phyloP scores from a whole-genome alignment of 495 filamentous ascomycete species.

The Talaromyces trachyspermus region DNA sequence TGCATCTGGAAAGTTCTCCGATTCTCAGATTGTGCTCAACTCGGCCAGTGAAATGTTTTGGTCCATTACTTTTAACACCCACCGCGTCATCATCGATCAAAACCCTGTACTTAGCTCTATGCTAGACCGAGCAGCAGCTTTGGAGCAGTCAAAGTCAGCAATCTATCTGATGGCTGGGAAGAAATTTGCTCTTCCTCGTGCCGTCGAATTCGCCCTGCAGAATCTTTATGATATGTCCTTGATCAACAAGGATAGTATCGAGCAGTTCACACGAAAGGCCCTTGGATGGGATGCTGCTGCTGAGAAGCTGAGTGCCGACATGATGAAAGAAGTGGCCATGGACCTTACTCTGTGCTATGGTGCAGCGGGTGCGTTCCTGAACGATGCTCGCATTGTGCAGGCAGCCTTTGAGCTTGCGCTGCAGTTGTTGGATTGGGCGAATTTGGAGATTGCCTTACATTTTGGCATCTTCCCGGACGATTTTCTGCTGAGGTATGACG shows the following conservation, averaged over 20 bases:
- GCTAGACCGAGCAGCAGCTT: background rate
- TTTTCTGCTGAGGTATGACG: slow-evolving; percentile 13
- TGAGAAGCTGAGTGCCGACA: background rate
- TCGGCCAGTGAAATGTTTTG: slow-evolving; percentile 10
- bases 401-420: slow-evolving; percentile 20
- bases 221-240: slow-evolving; percentile 20
- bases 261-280: slow-evolving; percentile 4
- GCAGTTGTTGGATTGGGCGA: slow-evolving; percentile 21
- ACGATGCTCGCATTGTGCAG: slow-evolving; percentile 13
- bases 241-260: slow-evolving; percentile 8
- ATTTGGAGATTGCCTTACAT: slow-evolving; percentile 19
- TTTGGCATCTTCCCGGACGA: slow-evolving; percentile 16
- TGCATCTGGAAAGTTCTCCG: slow-evolving; percentile 11
- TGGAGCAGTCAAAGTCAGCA: background rate
- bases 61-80: slow-evolving; percentile 11
- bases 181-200: slow-evolving; percentile 15
- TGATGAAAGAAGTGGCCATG: slow-evolving; percentile 14
- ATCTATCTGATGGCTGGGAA: slow-evolving; percentile 14
- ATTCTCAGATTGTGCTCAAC: slow-evolving; percentile 14
- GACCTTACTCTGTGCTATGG: slow-evolving; percentile 28
- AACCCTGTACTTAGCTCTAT: background rate
- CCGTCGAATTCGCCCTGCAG: slow-evolving; percentile 22
- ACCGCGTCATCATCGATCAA: slow-evolving; percentile 14
- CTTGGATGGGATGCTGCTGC: slow-evolving; percentile 11
- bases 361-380: slow-evolving; percentile 23